These are phyloP conservation scores for Hamigera avellanea DNA, from an alignment of 495 filamentous ascomycete genomes.

Conservation along the genomic window DNA sequence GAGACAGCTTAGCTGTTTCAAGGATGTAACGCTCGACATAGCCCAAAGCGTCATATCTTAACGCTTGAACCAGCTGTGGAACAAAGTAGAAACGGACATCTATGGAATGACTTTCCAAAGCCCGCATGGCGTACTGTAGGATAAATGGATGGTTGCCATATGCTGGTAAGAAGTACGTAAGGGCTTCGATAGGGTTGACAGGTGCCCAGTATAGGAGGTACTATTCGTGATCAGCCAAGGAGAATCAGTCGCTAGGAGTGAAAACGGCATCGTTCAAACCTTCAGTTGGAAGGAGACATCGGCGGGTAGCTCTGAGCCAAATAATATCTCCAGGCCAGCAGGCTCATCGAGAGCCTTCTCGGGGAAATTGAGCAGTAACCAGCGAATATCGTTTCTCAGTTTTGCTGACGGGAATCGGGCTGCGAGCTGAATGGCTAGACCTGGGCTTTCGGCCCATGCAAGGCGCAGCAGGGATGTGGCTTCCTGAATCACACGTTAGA, in stretches of 20 bases:
- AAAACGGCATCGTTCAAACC: constrained; percentile 26
- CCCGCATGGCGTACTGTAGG: constrained; percentile 94
- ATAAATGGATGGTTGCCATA: constrained; percentile 93
- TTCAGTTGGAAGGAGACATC: constrained; percentile 82
- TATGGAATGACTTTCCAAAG: constrained; percentile 82
- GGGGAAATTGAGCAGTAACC: constrained; percentile 67
- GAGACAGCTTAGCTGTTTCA: constrained; percentile 90
- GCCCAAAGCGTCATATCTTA: constrained; percentile 89
- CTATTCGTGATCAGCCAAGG: constrained; percentile 35
- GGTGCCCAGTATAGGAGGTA: constrained; percentile 92
- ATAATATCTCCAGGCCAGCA: constrained; percentile 69
- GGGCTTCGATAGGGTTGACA: constrained; percentile 83
- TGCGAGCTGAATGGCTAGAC: constrained; percentile 71
- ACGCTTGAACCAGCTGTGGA: constrained; percentile 89
- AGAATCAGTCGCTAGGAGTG: background rate
- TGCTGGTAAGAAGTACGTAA: constrained; percentile 84
- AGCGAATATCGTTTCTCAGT: constrained; percentile 63
- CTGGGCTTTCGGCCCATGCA: constrained; percentile 76
- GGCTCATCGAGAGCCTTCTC: constrained; percentile 68
- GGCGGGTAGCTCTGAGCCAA: constrained; percentile 59
- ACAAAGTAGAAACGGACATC: constrained; percentile 99
- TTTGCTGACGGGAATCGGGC: constrained; percentile 65
- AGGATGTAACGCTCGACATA: constrained; percentile 95
- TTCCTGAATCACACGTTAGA: constrained; percentile 16
- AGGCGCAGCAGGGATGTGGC: constrained; percentile 50